These are phyloP conservation scores for Boletus vermiculosoides DNA, from an alignment of 768 basidiomycete species.

Conservation along the genomic window DNA sequence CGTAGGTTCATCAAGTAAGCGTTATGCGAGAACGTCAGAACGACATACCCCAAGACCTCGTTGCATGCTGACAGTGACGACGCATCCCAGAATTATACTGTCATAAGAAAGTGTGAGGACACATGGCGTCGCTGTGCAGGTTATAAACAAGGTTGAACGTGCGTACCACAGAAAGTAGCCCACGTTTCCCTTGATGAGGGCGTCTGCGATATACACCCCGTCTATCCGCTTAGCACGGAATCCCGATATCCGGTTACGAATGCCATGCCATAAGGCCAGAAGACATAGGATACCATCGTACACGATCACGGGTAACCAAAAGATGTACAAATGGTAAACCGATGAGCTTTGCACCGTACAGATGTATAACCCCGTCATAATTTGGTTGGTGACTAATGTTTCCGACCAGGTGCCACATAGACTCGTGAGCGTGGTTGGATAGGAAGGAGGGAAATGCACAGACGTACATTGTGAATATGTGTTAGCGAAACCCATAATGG, in stretches of 20 bases:
- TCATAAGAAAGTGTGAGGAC: not conserved
- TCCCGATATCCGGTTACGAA: too few relatives aligned
- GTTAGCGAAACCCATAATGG: not conserved
- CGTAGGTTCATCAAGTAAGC: not conserved
- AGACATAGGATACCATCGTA: not conserved
- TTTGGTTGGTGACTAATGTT: not conserved
- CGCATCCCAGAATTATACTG: conserved; percentile 16
- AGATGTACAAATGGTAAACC: not conserved
- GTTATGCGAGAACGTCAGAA: too few relatives aligned
- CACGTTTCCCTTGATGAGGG: conserved; percentile 14
- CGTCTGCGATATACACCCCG: not conserved
- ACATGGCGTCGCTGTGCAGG: not conserved
- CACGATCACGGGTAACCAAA: not conserved
- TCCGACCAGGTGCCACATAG: not conserved
- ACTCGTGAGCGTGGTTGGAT: accelerated
- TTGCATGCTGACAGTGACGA: not conserved
- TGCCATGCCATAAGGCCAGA: too few relatives aligned
- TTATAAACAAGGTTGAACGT: not conserved
- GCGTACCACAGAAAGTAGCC: conserved; percentile 19
- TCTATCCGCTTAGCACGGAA: too few relatives aligned
- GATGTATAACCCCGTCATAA: not conserved
- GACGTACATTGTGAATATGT: not conserved
- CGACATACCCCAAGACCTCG: conserved; percentile 3
- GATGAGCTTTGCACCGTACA: not conserved
- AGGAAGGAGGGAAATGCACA: not conserved